Evolutionary conservation across 441 rosid species (phyloP).

Genomic region (Arabidopsis lyrata): DNA sequence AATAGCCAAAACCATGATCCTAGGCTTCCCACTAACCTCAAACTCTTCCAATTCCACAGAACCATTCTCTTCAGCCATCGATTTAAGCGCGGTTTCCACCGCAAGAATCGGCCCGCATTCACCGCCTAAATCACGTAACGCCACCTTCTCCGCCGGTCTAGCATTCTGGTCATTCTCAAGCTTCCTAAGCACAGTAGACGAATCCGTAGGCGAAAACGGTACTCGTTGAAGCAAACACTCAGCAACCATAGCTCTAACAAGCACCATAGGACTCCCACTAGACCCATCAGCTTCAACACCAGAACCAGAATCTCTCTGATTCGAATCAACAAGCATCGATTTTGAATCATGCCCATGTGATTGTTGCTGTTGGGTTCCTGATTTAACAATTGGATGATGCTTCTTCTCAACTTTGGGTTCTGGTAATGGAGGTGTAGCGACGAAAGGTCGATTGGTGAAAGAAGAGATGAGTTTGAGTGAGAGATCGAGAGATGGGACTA

Average conservation of each 20-base stretch:
- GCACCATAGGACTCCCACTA: constrained; percentile 62
- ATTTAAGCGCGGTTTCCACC: constrained; percentile 82
- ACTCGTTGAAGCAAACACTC: constrained; percentile 81
- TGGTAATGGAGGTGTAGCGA: constrained; percentile 76
- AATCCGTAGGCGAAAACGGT: constrained; percentile 80
- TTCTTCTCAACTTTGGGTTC: constrained; percentile 50
- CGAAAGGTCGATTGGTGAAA: constrained; percentile 69
- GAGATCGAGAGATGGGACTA: constrained; percentile 81
- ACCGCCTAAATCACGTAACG: constrained; percentile 83
- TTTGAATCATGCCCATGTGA: constrained; percentile 35
- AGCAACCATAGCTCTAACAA: constrained; percentile 89
- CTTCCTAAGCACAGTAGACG: constrained; percentile 83
- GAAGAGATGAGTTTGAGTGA: constrained; percentile 78
- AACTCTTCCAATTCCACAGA: constrained; percentile 88
- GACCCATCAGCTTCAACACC: constrained; percentile 46
- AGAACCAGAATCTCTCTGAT: constrained; percentile 33
- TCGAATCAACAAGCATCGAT: constrained; percentile 34
- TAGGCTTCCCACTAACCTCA: constrained; percentile 81
- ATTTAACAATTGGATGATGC: constrained; percentile 39
- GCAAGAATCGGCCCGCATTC: constrained; percentile 83
- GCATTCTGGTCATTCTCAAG: constrained; percentile 82
- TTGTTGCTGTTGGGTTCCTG: constrained; percentile 23
- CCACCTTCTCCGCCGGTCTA: constrained; percentile 74
- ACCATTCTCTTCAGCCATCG: constrained; percentile 85
- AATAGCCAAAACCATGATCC: constrained; percentile 84